These are phyloP conservation scores for Camelina sativa DNA, from an alignment of 345 rosid genomes.

Conservation along the genomic window DNA sequence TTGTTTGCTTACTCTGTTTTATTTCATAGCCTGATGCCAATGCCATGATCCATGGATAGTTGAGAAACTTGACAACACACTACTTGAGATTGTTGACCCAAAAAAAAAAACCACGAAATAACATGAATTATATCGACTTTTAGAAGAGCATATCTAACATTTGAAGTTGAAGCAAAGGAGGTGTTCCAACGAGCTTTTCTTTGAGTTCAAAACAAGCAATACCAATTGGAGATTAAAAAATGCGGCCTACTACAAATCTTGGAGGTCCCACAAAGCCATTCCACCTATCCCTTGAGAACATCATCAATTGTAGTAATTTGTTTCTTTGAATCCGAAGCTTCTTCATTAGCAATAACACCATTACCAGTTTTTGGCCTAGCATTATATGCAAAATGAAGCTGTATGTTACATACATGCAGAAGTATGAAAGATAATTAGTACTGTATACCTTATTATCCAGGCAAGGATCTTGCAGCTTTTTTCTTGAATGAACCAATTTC, in stretches of 20 bases:
- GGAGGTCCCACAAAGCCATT: conserved; percentile 47
- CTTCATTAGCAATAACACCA: conserved; percentile 57
- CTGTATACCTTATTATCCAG: conserved; percentile 70
- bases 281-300: conserved; percentile 82
- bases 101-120: too few species aligned
- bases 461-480: conserved; percentile 94
- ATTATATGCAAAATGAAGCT: conserved; percentile 37
- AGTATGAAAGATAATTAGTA: conserved; percentile 34
- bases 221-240: background rate
- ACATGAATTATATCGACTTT: too few species aligned
- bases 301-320: conserved; percentile 68
- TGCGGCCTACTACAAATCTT: background rate
- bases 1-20: too few species aligned
- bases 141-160: conserved; percentile 1
- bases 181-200: background rate
- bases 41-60: too few species aligned
- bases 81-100: too few species aligned
- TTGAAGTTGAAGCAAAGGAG: background rate
- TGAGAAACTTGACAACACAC: too few species aligned
- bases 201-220: background rate
- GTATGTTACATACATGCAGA: conserved; percentile 3
- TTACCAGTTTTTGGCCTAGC: conserved; percentile 71
- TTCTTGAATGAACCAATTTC: conserved; percentile 95
- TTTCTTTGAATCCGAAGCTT: conserved; percentile 72
- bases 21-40: too few species aligned